Percentiles rank a stretch among this genome's conserved stretches.
These are phyloP conservation scores for Eruca vesicaria DNA, from an alignment of 441 rosid genomes.

Conservation along the genomic window DNA sequence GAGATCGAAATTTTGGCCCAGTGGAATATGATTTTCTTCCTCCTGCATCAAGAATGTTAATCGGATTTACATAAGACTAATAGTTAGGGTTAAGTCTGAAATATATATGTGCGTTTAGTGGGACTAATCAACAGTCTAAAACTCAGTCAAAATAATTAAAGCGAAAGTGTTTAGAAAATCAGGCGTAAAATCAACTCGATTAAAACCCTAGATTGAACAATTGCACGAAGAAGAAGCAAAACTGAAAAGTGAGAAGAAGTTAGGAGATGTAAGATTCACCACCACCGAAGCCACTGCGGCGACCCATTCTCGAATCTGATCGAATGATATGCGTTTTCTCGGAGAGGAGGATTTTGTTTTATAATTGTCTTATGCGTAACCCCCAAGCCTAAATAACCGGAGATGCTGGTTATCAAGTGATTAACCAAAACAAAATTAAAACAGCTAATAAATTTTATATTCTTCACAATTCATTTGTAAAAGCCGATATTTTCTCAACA, in stretches of 20 bases:
- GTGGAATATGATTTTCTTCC: slow-evolving; percentile 12
- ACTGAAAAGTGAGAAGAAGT: background rate
- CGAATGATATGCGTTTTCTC: background rate
- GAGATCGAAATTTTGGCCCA: slow-evolving; percentile 1
- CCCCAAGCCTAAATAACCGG: slow-evolving; percentile 14
- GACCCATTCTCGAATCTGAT: slow-evolving; percentile 10
- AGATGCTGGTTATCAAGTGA: background rate
- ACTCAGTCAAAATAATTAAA: background rate
- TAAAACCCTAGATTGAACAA: background rate
- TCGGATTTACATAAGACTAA: background rate
- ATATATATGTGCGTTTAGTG: background rate
- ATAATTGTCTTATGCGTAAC: slow-evolving; percentile 1
- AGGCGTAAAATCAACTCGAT: background rate
- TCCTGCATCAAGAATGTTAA: slow-evolving; percentile 4
- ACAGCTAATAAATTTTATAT: too few relatives aligned
- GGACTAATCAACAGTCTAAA: background rate
- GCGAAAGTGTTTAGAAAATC: background rate
- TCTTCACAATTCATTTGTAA: too few relatives aligned
- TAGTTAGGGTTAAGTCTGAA: background rate
- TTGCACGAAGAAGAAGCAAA: background rate
- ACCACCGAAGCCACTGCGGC: slow-evolving; percentile 7
- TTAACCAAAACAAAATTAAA: background rate
- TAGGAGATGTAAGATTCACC: background rate
- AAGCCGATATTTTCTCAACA: too few relatives aligned
- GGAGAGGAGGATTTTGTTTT: background rate